These are phyloP conservation scores for Fusarium nelsonii DNA, from an alignment of 2,329 filamentous ascomycete genomes.

Conservation along the genomic window DNA sequence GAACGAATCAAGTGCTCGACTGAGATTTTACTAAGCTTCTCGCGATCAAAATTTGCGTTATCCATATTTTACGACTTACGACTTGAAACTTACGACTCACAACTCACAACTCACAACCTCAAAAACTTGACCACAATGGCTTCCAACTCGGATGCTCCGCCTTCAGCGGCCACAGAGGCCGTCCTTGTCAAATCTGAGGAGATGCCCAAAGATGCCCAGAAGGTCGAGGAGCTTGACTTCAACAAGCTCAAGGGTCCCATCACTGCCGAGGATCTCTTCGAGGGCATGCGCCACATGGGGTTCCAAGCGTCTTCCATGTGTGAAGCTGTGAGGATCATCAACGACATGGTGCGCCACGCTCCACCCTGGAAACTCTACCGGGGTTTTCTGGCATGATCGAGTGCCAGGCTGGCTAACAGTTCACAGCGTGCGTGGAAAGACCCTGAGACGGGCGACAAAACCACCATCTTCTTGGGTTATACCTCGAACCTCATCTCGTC, in stretches of 20 bases:
- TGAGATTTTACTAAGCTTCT: constrained; percentile 1
- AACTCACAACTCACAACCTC: constrained; percentile 12
- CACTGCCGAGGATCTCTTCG: constrained; percentile 85
- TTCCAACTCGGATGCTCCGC: constrained; percentile 59
- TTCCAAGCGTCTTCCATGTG: constrained; percentile 77
- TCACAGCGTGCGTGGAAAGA: constrained; percentile 80
- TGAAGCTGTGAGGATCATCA: constrained; percentile 91
- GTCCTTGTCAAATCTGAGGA: constrained; percentile 88
- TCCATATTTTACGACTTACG: constrained; percentile 16
- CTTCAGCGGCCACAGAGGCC: constrained; percentile 76
- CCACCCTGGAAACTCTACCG: background rate
- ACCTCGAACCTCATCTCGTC: constrained; percentile 98
- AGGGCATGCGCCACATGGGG: constrained; percentile 88
- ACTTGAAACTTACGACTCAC: constrained; percentile 10
- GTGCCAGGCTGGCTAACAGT: constrained; percentile 15
- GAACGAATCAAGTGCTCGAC: background rate
- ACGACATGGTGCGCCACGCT: constrained; percentile 81
- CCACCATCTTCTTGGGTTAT: constrained; percentile 97
- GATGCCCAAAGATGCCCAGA: constrained; percentile 80
- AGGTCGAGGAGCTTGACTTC: constrained; percentile 94
- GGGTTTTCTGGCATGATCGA: background rate
- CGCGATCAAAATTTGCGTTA: constrained; percentile 8
- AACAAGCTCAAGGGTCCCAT: constrained; percentile 82
- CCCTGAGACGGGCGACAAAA: constrained; percentile 80
- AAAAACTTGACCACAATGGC: constrained; percentile 47